Base-by-base conservation (phyloP, 208 protist genomes). In the Crithidia mellificae region DNA sequence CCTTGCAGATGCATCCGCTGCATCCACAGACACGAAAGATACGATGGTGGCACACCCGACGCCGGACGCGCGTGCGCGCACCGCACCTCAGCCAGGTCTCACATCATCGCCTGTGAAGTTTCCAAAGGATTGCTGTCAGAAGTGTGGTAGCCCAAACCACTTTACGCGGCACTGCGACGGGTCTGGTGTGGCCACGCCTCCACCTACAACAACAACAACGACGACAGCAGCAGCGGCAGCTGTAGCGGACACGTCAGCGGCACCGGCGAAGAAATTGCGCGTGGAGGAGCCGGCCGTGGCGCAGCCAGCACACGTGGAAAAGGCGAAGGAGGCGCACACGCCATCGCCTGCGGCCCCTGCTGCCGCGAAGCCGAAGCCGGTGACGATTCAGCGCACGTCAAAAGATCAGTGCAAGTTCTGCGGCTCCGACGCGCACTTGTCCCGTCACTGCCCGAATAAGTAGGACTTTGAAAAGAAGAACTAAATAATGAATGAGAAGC, bases 81-180 rank as follows among this genome's bases (percentile, higher is more conserved):
- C n/a, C n/a, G n/a, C n/a, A n/a, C n/a, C n/a, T n/a, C n/a, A n/a
- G n/a, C n/a, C n/a, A n/a, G n/a, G n/a, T n/a, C n/a, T n/a, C n/a
- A n/a, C n/a, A n/a, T n/a, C n/a, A n/a, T n/a, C n/a, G n/a, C n/a
- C n/a, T n/a, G n/a, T n/a, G n/a, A n/a, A n/a, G n/a, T 77, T 72
- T 32, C 62, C 65, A 14, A 84, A 80, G 65, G 63, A 71, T 36
- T 73, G 64, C 50, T 76, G 72, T 56, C 68, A 77, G 54, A 76
- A 72, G 59, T 78, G 81, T 46, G 71, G 81, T 19, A 80, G 67
- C 53, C 6, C 52, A 0, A 56, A 56, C 29, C 79, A 84, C 65
- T 76, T 83, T 46, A 72, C 77, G 49, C 77, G 77, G 2, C 49
- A 78, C 49, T 83, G 77, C 64, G 68, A 78, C 11, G 72, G 50